These are phyloP conservation scores for Linum tenue DNA, from an alignment of 345 rosid genomes.

Conservation along the genomic window DNA sequence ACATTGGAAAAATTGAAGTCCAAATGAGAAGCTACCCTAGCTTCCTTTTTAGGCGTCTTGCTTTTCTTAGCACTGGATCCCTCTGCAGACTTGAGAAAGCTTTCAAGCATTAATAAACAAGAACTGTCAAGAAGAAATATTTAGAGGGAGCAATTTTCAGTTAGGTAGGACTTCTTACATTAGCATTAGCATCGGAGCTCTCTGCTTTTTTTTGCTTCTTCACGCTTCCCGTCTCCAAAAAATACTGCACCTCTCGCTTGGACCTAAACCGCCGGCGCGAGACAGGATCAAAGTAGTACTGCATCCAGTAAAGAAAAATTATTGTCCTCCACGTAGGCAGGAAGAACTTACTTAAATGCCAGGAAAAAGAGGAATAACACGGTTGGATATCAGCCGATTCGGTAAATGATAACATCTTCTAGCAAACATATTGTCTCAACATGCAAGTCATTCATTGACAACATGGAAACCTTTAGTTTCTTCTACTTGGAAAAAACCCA, in stretches of 20 bases:
- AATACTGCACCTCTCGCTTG: slow-evolving; percentile 38
- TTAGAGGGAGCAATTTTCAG: neutral
- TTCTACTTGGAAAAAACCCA: no score
- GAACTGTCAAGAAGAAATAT: neutral
- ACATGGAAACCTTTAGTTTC: neutral
- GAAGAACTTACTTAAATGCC: neutral
- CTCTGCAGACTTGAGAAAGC: slow-evolving; percentile 23
- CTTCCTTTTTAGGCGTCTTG: slow-evolving; percentile 22
- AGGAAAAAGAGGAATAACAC: neutral
- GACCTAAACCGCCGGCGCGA: slow-evolving; percentile 34
- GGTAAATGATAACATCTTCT: neutral
- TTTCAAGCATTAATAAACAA: neutral
- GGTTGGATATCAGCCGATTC: neutral
- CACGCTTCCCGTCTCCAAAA: slow-evolving; percentile 33
- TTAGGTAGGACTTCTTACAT: slow-evolving; percentile 26
- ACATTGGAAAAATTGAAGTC: slow-evolving; percentile 41
- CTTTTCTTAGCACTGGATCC: slow-evolving; percentile 22
- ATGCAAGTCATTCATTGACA: neutral
- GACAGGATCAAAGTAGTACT: slow-evolving; percentile 36
- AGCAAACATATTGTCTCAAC: neutral
- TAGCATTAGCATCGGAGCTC: slow-evolving; percentile 18
- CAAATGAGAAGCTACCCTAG: slow-evolving; percentile 5
- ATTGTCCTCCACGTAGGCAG: no score
- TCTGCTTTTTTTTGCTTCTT: slow-evolving; percentile 24
- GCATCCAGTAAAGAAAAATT: slow-evolving; percentile 13